Base-by-base conservation (phyloP, 257 asterid genomes). In the Ocimum tenuiflorum region DNA sequence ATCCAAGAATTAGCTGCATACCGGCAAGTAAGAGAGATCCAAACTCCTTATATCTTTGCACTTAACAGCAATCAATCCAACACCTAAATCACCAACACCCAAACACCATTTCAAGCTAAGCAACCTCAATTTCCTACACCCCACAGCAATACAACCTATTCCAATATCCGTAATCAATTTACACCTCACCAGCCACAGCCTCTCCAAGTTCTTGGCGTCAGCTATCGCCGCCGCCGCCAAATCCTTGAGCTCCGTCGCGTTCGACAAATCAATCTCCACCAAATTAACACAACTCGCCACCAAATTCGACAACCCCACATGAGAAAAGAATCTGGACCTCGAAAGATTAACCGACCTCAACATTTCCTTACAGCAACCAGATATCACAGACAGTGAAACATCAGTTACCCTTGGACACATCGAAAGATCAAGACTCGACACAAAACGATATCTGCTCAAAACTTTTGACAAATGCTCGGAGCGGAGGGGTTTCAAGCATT, bases 1-100 rank as follows among this genome's bases (percentile, higher is more conserved):
- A 31, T 18, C 23, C 17, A 20, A 27, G 61, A 43, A 64, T 64
- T 50, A 72, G 3, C 12, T 4, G 47, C 41, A 68, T 87, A 88
- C 97, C 92, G 86, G 89, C 84, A 88, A 68, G 75, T 82, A 84
- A 20, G 96, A 91, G 72, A 86, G 89, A 83, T 91, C 96, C 83
- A 88, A 65, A 52, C 79, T 73, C 14, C 85, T 90, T 42, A 91
- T 85, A 24, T 84, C 95, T 70, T 72, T 86, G 67, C 97, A 88
- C 79, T 91, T 88, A 24, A 91, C 89, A 68, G 96, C 95, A 76
- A 91, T 73, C 64, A 91, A 79, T 55, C 81, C 92, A 18, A 91
- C 91, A 52, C 97, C 97, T 15, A 86, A 75, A 73, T 88, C 97
- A 41, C 95, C 92, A 77, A 91, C 88, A 45, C 97, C 92, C 76